These are phyloP conservation scores for Talaromyces ruber DNA, from an alignment of 495 filamentous ascomycete species.

Conservation along the genomic window DNA sequence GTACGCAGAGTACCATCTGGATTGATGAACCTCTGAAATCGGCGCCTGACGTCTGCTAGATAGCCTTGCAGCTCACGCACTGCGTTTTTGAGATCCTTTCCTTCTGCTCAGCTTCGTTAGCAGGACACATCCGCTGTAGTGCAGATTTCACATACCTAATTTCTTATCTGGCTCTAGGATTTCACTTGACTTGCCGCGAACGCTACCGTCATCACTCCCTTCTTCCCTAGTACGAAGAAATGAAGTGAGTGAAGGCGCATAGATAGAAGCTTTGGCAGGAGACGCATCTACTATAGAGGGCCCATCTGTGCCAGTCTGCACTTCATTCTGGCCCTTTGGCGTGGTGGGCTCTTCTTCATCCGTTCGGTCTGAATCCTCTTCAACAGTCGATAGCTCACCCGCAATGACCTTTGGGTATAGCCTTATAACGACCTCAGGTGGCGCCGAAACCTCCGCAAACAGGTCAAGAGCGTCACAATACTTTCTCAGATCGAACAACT, in stretches of 20 bases:
- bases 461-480: conserved; percentile 86
- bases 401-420: conserved; percentile 80
- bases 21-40: conserved; percentile 75
- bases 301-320: conserved; percentile 20
- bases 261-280: conserved; percentile 13
- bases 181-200: conserved; percentile 24
- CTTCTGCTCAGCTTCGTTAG: conserved; percentile 31
- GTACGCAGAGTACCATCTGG: conserved; percentile 64
- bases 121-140: neutral
- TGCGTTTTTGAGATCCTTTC: conserved; percentile 72
- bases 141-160: conserved; percentile 27
- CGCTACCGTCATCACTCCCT: conserved; percentile 37
- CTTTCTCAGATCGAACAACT: conserved; percentile 70
- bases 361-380: conserved; percentile 21
- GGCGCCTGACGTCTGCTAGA: conserved; percentile 71
- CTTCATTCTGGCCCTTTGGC: conserved; percentile 16
- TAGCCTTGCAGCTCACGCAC: conserved; percentile 77
- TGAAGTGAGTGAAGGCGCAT: conserved; percentile 54
- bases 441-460: conserved; percentile 80
- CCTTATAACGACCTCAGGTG: conserved; percentile 80
- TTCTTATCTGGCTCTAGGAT: conserved; percentile 15
- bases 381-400: conserved; percentile 51
- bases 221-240: conserved; percentile 31
- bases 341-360: conserved; percentile 11
- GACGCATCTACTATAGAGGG: conserved; percentile 14